A percentile compares a stretch with the other conserved stretches of the same genome.
phyloP scores from a whole-genome alignment of 306 rosid genomes.

The Acacia acuminata region DNA sequence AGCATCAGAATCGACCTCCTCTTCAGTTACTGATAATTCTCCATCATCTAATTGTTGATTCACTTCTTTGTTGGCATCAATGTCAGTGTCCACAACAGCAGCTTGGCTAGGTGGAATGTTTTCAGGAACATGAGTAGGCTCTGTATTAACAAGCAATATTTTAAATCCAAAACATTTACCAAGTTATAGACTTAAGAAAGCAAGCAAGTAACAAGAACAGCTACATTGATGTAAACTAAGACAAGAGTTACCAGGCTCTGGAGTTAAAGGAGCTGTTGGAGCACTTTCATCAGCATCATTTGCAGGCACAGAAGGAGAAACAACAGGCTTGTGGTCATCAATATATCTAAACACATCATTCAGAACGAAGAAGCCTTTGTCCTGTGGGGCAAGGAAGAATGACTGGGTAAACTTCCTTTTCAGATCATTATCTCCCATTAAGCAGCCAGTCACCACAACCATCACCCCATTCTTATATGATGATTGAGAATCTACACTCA shows the following conservation, averaged over 20 bases:
- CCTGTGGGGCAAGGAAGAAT: constrained; percentile 80
- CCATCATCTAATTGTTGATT: constrained; percentile 43
- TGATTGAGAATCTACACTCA: constrained; percentile 69
- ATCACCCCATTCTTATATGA: constrained; percentile 65
- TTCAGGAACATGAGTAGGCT: constrained; percentile 42
- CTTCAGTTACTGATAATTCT: constrained; percentile 42
- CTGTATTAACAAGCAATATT: constrained; percentile 26
- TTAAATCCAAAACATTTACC: not conserved
- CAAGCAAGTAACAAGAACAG: not conserved
- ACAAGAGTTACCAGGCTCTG: constrained; percentile 49
- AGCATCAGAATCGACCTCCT: constrained; percentile 37
- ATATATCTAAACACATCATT: constrained; percentile 71
- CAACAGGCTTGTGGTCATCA: constrained; percentile 45
- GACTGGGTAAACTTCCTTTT: constrained; percentile 63
- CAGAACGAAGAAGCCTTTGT: constrained; percentile 63
- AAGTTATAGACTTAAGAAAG: not conserved
- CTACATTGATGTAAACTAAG: not conserved
- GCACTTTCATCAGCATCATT: constrained; percentile 43
- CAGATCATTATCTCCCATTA: constrained; percentile 48
- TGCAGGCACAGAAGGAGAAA: constrained; percentile 32
- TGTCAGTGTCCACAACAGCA: constrained; percentile 40
- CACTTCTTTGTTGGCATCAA: constrained; percentile 35
- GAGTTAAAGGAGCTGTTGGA: constrained; percentile 35
- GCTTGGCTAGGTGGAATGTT: constrained; percentile 39
- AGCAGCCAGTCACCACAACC: constrained; percentile 71